Conservation (phyloP, 148 eudicot genomes). For the Polygonum maritimum region DNA sequence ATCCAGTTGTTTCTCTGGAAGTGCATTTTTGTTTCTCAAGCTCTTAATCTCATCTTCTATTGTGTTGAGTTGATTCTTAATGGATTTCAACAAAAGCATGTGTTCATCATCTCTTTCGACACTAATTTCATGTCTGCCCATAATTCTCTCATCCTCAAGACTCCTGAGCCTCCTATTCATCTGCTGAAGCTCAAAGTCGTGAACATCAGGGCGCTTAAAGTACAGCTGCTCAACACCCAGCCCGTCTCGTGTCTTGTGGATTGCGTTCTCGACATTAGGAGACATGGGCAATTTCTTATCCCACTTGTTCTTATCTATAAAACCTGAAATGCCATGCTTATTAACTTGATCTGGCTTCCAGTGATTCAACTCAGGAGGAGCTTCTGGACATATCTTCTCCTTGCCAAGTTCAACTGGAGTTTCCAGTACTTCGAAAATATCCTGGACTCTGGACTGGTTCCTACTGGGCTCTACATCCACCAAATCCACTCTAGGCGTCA, state of each 20-base stretch:
- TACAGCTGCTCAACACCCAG: slow-evolving; percentile 23
- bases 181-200: slow-evolving; percentile 35
- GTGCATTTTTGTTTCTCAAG: slow-evolving; percentile 24
- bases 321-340: neutral
- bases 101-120: slow-evolving; percentile 31
- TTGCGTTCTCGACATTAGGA: neutral
- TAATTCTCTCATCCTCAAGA: slow-evolving; percentile 37
- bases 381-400: neutral
- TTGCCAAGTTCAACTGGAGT: neutral
- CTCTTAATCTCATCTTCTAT: slow-evolving; percentile 51
- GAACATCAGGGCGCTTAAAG: slow-evolving; percentile 28
- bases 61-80: slow-evolving; percentile 45
- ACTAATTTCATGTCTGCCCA: slow-evolving; percentile 16
- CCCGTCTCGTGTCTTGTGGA: neutral
- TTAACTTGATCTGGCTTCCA: neutral
- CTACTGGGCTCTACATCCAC: slow-evolving; percentile 6
- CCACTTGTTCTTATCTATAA: neutral
- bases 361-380: neutral
- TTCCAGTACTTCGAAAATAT: neutral
- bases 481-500: neutral
- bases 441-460: neutral
- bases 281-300: neutral
- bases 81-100: slow-evolving; percentile 49
- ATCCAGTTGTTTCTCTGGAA: slow-evolving; percentile 26
- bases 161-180: slow-evolving; percentile 40